Evolutionary conservation across 805 yeast genomes (phyloP).

Genomic region (Saccharomycopsis lassenensis): DNA sequence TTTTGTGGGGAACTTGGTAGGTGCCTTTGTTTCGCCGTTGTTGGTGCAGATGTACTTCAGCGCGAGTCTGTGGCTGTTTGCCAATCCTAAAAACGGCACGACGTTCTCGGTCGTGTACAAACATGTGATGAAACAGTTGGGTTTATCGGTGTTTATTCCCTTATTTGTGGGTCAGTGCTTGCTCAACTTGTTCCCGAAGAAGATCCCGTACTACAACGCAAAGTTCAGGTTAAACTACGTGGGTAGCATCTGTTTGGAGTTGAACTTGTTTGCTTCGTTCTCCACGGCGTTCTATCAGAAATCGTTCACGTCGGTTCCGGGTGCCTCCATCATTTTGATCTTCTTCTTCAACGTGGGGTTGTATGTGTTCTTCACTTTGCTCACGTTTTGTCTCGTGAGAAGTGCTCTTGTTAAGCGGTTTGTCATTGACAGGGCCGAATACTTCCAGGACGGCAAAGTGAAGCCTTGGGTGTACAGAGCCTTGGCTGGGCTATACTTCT

Average conservation of each 20-base stretch:
- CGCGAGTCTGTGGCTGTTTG: slow-evolving; percentile 53
- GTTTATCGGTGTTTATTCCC: slow-evolving; percentile 75
- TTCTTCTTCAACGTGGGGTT: slow-evolving; percentile 78
- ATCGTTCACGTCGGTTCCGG: slow-evolving; percentile 63
- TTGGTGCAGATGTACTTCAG: slow-evolving; percentile 58
- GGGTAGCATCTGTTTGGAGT: slow-evolving; percentile 67
- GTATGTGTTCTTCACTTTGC: slow-evolving; percentile 60
- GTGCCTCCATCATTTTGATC: slow-evolving; percentile 58
- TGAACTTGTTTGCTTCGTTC: slow-evolving; percentile 70
- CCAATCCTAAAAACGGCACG: slow-evolving; percentile 60
- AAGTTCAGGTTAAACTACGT: slow-evolving; percentile 57
- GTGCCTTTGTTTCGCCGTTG: slow-evolving; percentile 84
- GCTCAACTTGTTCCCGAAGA: slow-evolving; percentile 59
- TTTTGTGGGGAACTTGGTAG: slow-evolving; percentile 71
- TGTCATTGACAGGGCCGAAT: slow-evolving; percentile 4
- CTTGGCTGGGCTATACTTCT: slow-evolving; percentile 58
- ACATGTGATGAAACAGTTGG: slow-evolving; percentile 80
- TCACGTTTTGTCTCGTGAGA: slow-evolving; percentile 52
- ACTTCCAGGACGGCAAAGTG: not conserved
- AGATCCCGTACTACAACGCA: slow-evolving; percentile 47
- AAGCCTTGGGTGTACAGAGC: slow-evolving; percentile 25
- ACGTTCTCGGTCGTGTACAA: slow-evolving; percentile 50
- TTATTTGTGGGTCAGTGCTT: slow-evolving; percentile 78
- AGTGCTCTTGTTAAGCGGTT: slow-evolving; percentile 9
- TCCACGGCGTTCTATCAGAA: slow-evolving; percentile 79